Conservation (phyloP, 805 yeast genomes). For the Starmerella stigmatis region DNA sequence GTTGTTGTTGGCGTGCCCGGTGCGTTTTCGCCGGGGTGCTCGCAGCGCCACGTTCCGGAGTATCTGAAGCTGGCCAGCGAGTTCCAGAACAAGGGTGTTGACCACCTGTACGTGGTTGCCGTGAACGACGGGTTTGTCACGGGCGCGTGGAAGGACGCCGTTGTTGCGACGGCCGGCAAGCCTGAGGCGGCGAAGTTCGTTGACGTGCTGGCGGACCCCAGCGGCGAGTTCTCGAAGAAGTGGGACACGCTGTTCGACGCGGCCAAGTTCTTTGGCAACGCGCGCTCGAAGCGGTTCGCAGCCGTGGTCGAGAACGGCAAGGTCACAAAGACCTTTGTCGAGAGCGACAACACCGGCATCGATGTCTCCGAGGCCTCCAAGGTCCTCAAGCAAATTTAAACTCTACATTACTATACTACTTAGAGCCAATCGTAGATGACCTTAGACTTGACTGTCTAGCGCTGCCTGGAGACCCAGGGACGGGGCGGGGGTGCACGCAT, state of each 20-base stretch:
- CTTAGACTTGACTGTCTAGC: no score
- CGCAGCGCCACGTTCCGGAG: constrained; percentile 66
- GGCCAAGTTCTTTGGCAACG: constrained; percentile 60
- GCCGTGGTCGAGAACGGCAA: constrained; percentile 64
- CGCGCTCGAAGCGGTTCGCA: constrained; percentile 67
- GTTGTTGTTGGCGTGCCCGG: constrained; percentile 58
- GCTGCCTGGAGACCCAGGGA: no score
- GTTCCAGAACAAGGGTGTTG: constrained; percentile 57
- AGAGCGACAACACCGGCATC: constrained; percentile 71
- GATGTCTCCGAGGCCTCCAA: constrained; percentile 32
- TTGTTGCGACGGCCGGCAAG: constrained; percentile 18
- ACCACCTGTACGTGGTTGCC: constrained; percentile 52
- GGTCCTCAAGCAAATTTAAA: constrained; percentile 18
- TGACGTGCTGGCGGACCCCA: constrained; percentile 64
- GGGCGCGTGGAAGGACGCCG: constrained; percentile 59
- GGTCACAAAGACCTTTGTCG: constrained; percentile 56
- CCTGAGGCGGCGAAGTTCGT: constrained; percentile 34
- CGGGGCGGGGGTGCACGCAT: no score
- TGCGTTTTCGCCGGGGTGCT: constrained; percentile 74
- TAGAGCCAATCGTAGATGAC: no score
- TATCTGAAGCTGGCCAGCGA: constrained; percentile 43
- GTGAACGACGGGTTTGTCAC: constrained; percentile 84
- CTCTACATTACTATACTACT: no score
- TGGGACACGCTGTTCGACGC: constrained; percentile 69
- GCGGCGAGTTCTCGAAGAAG: constrained; percentile 56